Base-by-base conservation (phyloP, 768 basidiomycete genomes). In the Pulveroboletus frians region DNA sequence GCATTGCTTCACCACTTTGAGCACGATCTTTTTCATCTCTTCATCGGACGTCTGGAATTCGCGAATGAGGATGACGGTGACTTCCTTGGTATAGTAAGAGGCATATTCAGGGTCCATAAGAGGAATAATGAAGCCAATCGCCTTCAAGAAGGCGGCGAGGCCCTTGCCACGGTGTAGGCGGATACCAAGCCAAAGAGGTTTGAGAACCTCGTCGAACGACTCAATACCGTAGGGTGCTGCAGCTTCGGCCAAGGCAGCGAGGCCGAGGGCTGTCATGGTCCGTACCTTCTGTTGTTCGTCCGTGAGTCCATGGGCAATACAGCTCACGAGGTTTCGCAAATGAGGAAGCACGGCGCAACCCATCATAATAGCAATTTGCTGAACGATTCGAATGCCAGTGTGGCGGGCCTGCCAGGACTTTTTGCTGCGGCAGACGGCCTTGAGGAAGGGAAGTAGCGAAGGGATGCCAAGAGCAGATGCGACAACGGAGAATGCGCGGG, bases 331-430 rank as follows among this genome's bases (percentile, higher is more conserved):
- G 62, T 97, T 98, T 42, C 94, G 87, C 35, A 99, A 76, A 70
- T 98, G 96, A 14, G 96, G 96, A 2, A 99, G 79, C 20, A 98
- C 92, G 15, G 95, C 95, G 59, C 96, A 98, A 15, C 95, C 95
- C 94, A 98, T 98, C 94, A 98, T 97, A 63, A 97, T 95, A 17
- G 96, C 95, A 43, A 99, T 98, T 69, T 98, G 96, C 70, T 99
- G 96, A 10, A 99, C 93, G 55, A 99, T 98, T 61, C 96, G 92
- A 61, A 99, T 98, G 70, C 96, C 96, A 4, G 96, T 99, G 69
- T 98, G 96, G 51, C 95, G 84, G 9, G 96, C 96, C 69, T 99
- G 96, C 96, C 96, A 99, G 9, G 94, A 98, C 72, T 99, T 99
- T 71, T 98, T 98, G 50, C 91, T 94, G 40, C 93, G 85, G 72